Base-by-base conservation (phyloP, 208 protist genomes). In the Crithidia fasciculata region DNA sequence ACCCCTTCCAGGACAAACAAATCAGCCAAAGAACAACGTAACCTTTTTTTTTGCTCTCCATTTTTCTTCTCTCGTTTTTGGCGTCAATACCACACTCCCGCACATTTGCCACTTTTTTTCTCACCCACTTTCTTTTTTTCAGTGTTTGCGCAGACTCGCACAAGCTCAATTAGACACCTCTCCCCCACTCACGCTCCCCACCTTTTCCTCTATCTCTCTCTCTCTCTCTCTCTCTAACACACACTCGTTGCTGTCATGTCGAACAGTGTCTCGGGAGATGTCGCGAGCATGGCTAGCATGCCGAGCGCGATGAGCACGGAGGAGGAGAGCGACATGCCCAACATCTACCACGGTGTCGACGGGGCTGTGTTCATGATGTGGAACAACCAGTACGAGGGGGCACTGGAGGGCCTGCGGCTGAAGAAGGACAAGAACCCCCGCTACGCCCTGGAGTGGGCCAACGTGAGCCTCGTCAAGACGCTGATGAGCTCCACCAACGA, bases 401-500 rank as follows among this genome's bases (percentile, higher is more conserved):
- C 93, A 10, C 63, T 82, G 43, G 71, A 78, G 40, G 60, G 83
- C 15, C 83, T 97, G 55, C 56, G 76, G 8, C 18, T 39, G 5
- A 87, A 95, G 59, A 95, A 97, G 71, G 81, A 84, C 49, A 83
- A 71, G 8, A 82, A 97, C 64, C 93, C 93, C 4, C 90, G 93
- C 12, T 97, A 87, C 74, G 86, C 93, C 0, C 61, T 95, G 40
- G 93, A 97, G 70, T 95, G 85, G 84, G 91, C 93, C 10, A 86
- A 92, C 66, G 76, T 90, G 16, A 81, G 74, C 66, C 78, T 93
- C 44, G 83, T 97, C 16, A 85, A 92, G 77, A 88, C 82, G 15
- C 76, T 97, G 12, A 93, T 97, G 93, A 89, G 80, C 56, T 93
- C 87, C 36, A 90, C 86, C 10, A 95, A 93, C 74, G 87, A 94